Conservation (phyloP, 2,329 filamentous ascomycete genomes). For the Cercospora zeina region DNA sequence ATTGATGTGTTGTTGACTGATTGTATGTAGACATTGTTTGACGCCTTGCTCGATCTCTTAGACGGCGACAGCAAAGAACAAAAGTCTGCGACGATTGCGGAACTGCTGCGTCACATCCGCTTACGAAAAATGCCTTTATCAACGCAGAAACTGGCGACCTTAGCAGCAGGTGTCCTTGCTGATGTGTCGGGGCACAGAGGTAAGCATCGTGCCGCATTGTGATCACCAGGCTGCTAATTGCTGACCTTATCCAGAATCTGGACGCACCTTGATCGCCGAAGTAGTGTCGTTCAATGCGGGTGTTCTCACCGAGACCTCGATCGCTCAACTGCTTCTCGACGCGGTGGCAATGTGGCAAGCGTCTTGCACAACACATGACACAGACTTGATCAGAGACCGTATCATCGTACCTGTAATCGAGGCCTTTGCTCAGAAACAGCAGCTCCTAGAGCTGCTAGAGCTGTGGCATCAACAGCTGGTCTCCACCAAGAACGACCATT, state of each 20-base stretch:
- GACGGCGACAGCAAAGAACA: not conserved
- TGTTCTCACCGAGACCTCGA: conserved; percentile 44
- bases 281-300: conserved; percentile 51
- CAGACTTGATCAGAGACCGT: conserved; percentile 7
- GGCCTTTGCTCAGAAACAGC: conserved; percentile 35
- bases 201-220: not conserved
- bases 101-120: conserved; percentile 33
- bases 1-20: not conserved
- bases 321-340: conserved; percentile 19
- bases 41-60: conserved; percentile 1
- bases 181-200: conserved; percentile 29
- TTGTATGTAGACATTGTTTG: conserved; percentile 4
- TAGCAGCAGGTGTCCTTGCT: conserved; percentile 12
- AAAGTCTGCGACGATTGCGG: conserved; percentile 1
- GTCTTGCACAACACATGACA: not conserved
- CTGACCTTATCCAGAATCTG: not conserved
- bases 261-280: conserved; percentile 46
- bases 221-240: too few relatives aligned
- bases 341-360: not conserved
- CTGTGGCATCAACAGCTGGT: conserved; percentile 36
- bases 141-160: conserved; percentile 9
- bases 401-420: conserved; percentile 38
- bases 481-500: conserved; percentile 10
- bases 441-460: conserved; percentile 34
- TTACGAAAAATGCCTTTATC: conserved; percentile 2